Evolutionary conservation across 805 yeast genomes (phyloP), one percentile per base, ranked within the genome.

Genomic region (Pichia phayaonensis): DNA sequence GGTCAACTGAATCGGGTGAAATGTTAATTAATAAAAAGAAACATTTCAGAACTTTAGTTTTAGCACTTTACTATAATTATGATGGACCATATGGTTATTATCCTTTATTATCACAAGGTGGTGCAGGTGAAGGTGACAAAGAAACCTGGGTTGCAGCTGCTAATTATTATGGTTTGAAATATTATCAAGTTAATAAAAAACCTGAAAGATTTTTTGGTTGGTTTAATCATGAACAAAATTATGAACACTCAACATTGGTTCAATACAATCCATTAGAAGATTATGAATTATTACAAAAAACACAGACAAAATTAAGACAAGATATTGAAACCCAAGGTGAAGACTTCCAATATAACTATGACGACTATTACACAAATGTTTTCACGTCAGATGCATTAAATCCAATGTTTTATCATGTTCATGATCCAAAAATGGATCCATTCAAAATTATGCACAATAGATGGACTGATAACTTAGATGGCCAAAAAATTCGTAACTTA

Each of bases 41-140:
- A 1, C 86, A 82, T 60, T 72, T 78, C 10, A 74, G 72, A 53
- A 76, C 81, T 10, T 66, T 82, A 29, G 65, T 81, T 44, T 64
- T 82, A 23, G 77, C 86, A 0, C 61, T 80, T 34, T 82, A 80
- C 59, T 82, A 81, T 59, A 82, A 82, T 58, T 61, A 76, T 40
- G 79, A 76, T 58, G 86, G 86, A 0, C 84, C 83, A 2, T 71
- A 72, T n/a, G 71, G 76, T 49, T 80, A 75, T 56, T 80, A 80
- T 55, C 77, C 78, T 24, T 64, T 80, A n/a, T 69, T 80, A 48
- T 74, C 83, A 0, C 78, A 79, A 61, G 84, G 79, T 36, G 73
- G 73, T 40, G 78, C 77, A 4, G 94, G 94, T n/a, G 88, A 83
- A 67, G 94, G 92, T 46, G 92, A 86, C 61, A 86, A 85, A 60